Percentiles rank a stretch among this genome's conserved stretches.
These are phyloP conservation scores for Suillus brevipes DNA, from an alignment of 768 basidiomycete species.

Conservation along the genomic window DNA sequence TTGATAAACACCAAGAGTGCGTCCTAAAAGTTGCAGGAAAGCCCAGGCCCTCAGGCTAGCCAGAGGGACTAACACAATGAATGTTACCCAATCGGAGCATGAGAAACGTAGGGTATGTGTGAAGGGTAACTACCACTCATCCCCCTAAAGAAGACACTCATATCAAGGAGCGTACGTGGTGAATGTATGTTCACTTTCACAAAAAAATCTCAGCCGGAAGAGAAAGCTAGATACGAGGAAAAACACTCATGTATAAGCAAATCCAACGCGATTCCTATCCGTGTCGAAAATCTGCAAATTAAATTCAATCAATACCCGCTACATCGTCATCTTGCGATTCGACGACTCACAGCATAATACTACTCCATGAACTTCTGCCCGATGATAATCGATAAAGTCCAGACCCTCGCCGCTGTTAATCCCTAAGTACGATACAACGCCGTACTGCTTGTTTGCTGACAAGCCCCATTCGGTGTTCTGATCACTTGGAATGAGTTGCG, in stretches of 20 bases:
- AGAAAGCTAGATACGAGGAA: background rate
- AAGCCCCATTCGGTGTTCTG: conserved; percentile 9
- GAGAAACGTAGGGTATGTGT: background rate
- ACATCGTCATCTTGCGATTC: no score
- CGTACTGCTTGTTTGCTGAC: background rate
- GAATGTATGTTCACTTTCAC: conserved; percentile 23
- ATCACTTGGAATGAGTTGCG: conserved; percentile 5
- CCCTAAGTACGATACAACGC: conserved; percentile 5
- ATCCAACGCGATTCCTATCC: conserved; percentile 21
- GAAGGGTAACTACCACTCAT: background rate
- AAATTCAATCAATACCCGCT: background rate
- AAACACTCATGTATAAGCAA: conserved; percentile 24
- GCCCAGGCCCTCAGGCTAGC: background rate
- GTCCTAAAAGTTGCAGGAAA: background rate
- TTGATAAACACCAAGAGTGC: no score
- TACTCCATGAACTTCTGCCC: conserved; percentile 11
- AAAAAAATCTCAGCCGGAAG: background rate
- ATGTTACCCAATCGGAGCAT: background rate
- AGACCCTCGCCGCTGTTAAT: conserved; percentile 8
- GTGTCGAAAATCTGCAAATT: conserved; percentile 21
- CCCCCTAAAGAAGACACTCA: conserved; percentile 4
- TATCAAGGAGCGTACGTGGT: conserved; percentile 13
- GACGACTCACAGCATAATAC: conserved; percentile 8
- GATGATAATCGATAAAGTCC: conserved; percentile 5
- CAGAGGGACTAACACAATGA: background rate